Conservation (phyloP, 306 rosid genomes). For the cucumber (Cucumis sativus) region DNA sequence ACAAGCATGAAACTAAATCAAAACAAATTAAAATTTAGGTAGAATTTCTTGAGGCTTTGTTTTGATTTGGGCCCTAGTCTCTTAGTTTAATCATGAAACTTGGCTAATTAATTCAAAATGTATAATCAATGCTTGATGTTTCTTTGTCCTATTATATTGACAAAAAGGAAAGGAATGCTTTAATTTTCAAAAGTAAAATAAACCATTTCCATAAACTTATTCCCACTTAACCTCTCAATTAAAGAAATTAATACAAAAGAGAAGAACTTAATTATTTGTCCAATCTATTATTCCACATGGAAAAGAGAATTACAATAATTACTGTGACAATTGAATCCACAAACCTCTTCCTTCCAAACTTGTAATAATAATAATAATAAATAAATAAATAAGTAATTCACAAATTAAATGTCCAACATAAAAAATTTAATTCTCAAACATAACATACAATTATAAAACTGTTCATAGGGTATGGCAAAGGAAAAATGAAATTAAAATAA, state of each 20-base stretch:
- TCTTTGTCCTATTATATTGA: not conserved
- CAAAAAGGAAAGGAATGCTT: not conserved
- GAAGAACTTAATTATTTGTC: not conserved
- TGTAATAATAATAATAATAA: too few species aligned
- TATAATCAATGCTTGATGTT: not conserved
- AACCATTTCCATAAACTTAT: not conserved
- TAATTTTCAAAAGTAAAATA: not conserved
- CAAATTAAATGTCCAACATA: too few species aligned
- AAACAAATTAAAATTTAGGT: not conserved
- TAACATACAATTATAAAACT: too few species aligned
- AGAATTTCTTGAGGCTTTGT: not conserved
- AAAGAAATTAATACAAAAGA: not conserved
- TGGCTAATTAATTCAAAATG: not conserved
- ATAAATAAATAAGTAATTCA: too few species aligned
- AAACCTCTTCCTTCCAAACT: too few species aligned
- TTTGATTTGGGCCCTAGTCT: not conserved
- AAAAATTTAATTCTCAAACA: too few species aligned
- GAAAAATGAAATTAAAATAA: too few species aligned
- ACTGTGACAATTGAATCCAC: too few species aligned
- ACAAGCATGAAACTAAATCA: not conserved
- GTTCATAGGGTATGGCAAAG: too few species aligned
- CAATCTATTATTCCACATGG: not conserved
- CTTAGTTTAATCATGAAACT: not conserved
- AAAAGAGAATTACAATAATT: too few species aligned
- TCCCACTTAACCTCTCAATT: not conserved